Conservation (phyloP, 2,329 filamentous ascomycete genomes). For the Botrytis fragariae region DNA sequence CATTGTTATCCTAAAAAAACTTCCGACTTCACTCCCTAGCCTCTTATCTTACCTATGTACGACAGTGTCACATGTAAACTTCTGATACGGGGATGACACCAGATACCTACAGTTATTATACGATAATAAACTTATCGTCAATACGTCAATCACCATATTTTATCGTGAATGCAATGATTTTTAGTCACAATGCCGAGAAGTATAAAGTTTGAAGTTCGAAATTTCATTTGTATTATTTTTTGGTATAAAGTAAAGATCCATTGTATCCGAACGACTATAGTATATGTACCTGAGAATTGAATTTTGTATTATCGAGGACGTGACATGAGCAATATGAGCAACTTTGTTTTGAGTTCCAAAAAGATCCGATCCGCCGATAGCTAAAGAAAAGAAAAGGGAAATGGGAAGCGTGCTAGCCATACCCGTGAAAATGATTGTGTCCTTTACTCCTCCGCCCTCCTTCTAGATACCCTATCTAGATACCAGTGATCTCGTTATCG, state of each 20-base stretch:
- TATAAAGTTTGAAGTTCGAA: background rate
- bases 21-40: background rate
- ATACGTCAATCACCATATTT: background rate
- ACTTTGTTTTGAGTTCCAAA: slow-evolving; percentile 28
- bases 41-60: background rate
- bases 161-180: too few species aligned
- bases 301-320: slow-evolving; percentile 25
- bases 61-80: background rate
- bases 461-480: slow-evolving; percentile 19
- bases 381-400: slow-evolving; percentile 7
- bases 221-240: slow-evolving; percentile 18
- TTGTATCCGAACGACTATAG: slow-evolving; percentile 21
- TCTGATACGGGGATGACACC: background rate
- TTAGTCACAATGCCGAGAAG: background rate
- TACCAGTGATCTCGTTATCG: slow-evolving; percentile 21
- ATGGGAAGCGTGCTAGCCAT: slow-evolving; percentile 16
- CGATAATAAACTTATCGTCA: background rate
- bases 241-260: slow-evolving; percentile 11
- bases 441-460: slow-evolving; percentile 22
- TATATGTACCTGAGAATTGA: slow-evolving; percentile 29
- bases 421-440: slow-evolving; percentile 28
- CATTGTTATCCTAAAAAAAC: background rate
- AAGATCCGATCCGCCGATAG: slow-evolving; percentile 24
- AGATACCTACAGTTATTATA: too few species aligned
- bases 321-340: slow-evolving; percentile 26